Evolutionary conservation across 768 basidiomycete genomes (phyloP), one percentile per base, ranked within the genome.

Genomic region (Serendipita sp.): DNA sequence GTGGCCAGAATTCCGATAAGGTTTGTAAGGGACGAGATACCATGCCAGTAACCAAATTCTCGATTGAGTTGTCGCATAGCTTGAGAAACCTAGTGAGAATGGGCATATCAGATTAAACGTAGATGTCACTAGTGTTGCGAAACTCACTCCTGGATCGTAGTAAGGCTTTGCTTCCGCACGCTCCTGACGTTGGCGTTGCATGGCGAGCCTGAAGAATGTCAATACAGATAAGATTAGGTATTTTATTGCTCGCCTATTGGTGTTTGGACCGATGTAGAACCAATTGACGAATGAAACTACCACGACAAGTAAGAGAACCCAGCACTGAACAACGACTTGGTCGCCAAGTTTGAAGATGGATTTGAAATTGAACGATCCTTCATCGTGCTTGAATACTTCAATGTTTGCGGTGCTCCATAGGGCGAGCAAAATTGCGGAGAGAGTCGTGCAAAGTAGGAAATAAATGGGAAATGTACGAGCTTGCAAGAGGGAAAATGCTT

Each of bases 381-480:
- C 48, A 37, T 60, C 36, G 55, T 37, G 16, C 10, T 34, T 23
- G 53, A 80, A 65, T 62, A 85, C 83, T 62, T 78, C 75, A 16
- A 80, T 82, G 72, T 83, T 86, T 64, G 76, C 79, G 67, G 73
- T 75, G 48, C 78, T 76, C 86, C 83, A 88, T 63, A 78, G 73
- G 1, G 75, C 76, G 52, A 88, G 72, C 44, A 91, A 77, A 23
- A 74, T 73, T 0, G 80, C 75, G 31, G 84, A 79, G 37, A 86
- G 72, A 27, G 72, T 68, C 43, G 86, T 79, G 11, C 83, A 84
- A 45, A 81, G 71, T 16, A 78, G 71, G 69, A 91, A 91, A 74
- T 87, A 91, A 66, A 86, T 72, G 1, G 89, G 87, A 74, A 88
- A 88, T 0, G 79, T 81, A 69, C 79, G 81, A 70, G 87, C 83